Base-by-base conservation (phyloP, 164 flowering plant species). In the Chimonanthus praecox region DNA sequence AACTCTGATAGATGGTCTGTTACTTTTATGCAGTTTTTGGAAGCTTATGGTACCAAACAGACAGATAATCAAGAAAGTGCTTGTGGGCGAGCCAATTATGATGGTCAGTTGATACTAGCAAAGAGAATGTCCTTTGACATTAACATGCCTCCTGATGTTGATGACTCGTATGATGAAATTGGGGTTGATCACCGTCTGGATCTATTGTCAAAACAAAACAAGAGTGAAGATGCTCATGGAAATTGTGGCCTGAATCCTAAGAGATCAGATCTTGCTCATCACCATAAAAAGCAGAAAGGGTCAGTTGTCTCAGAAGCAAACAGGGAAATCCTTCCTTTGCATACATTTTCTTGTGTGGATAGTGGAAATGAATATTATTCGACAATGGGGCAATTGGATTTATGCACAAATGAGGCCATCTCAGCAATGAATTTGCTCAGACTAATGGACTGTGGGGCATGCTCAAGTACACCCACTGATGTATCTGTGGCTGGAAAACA, bases 351-450 rank as follows among this genome's bases (percentile, higher is more conserved):
- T 74, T 64, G 67, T 58, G 70, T 68, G 58, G 80, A 71, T 48
- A 79, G 76, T 64, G 82, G 76, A 69, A 69, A 61, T 64, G 81
- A 73, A 45, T 47, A 62, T 79, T 80, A 74, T 51, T 72, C 79
- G 46, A 81, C 44, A 4, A 48, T 16, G 62, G 80, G 77, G 20
- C 75, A 88, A 4, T 67, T 74, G 47, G 91, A 86, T 78, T 66
- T 83, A n/a, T 82, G 79, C 81, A 71, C 87, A 63, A 87, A 86
- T 80, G 92, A 89, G 15, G 76, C 87, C 11, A 81, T 88, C 63
- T 80, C 94, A 44, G 94, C 97, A 2, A 83, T 87, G 91, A 82
- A 88, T 83, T 80, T 91, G 65, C 90, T 91, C 47, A 87, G 86
- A 82, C 86, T 89, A 65, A 85, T 88, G 94, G 82, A 87, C 80